Base-by-base conservation (phyloP, 805 yeast species). In the Priceomyces melissophilus region DNA sequence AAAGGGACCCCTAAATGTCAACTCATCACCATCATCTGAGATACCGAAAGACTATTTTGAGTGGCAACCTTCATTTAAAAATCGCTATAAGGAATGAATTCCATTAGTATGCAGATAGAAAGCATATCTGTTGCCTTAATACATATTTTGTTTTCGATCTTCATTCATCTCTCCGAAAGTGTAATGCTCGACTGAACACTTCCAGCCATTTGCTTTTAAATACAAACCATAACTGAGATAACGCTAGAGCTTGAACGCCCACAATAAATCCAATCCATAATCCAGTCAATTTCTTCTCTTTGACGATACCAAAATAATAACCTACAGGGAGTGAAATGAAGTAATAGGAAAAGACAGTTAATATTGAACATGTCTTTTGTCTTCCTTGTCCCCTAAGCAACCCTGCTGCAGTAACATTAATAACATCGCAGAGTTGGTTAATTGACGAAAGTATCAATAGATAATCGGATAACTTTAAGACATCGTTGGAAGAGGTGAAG, bases 321-420 rank as follows among this genome's bases (percentile, higher is more conserved):
- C 87, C 83, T 12, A 83, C 47, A 0, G 96, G 96, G n/a, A 87
- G 67, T 9, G 91, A 95, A 37, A 87, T 57, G 2, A 75, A 51
- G 51, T 88, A 87, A 61, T 87, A 89, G 10, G 81, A 76, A 5
- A 76, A 57, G 50, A 88, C 61, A 56, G 83, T 86, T 42, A 87
- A 67, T 38, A 75, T 68, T 10, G 93, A 84, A 0, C 96, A 96
- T 31, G 86, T 70, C 31, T 77, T 73, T 60, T 88, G 96, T 59
- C 85, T 74, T 9, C 96, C 95, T 61, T 87, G 95, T n/a, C 96
- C 95, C 47, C 96, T 72, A 41, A 89, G 67, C 30, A 89, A 72
- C 2, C 96, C 90, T 7, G 93, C 93, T 3, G 82, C 75, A 3
- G 85, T 78, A 3, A 87, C 86, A 49, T 84, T 86, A 40, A 81